These are phyloP conservation scores for Hypoxylon crocopeplum DNA, from an alignment of 495 filamentous ascomycete species.

Conservation along the genomic window DNA sequence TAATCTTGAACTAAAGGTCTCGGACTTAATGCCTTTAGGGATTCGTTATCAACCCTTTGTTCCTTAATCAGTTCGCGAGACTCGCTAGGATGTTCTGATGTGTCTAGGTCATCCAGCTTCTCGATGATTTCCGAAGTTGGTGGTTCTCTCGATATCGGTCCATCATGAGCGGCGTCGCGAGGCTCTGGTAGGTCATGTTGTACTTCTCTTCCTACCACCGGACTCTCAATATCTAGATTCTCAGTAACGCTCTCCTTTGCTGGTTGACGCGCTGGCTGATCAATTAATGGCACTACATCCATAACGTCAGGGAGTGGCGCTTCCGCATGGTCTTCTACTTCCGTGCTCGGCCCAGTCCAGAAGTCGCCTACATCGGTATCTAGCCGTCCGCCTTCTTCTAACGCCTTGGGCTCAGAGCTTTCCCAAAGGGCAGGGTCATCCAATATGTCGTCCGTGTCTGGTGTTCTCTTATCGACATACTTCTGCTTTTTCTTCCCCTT, in stretches of 20 bases:
- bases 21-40: conserved; percentile 19
- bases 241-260: conserved; percentile 2
- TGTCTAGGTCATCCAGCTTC: conserved; percentile 30
- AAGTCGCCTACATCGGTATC: conserved; percentile 32
- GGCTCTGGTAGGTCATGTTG: conserved; percentile 27
- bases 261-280: not conserved
- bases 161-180: conserved; percentile 1
- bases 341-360: conserved; percentile 20
- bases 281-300: conserved; percentile 1
- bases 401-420: conserved; percentile 50
- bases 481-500: conserved; percentile 28
- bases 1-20: conserved; percentile 28
- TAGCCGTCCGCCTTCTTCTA: conserved; percentile 42
- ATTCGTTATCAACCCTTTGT: conserved; percentile 5
- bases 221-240: conserved; percentile 24
- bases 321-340: not conserved
- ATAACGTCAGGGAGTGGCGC: conserved; percentile 2
- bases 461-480: conserved; percentile 40
- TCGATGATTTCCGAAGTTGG: conserved; percentile 31
- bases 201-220: conserved; percentile 23
- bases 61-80: conserved; percentile 12
- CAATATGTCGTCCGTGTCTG: conserved; percentile 50
- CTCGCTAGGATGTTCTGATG: conserved; percentile 30
- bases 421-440: conserved; percentile 61
- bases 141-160: conserved; percentile 8